Conservation (phyloP, 2,329 filamentous ascomycete species). For the Ophiostoma pallidulum region DNA sequence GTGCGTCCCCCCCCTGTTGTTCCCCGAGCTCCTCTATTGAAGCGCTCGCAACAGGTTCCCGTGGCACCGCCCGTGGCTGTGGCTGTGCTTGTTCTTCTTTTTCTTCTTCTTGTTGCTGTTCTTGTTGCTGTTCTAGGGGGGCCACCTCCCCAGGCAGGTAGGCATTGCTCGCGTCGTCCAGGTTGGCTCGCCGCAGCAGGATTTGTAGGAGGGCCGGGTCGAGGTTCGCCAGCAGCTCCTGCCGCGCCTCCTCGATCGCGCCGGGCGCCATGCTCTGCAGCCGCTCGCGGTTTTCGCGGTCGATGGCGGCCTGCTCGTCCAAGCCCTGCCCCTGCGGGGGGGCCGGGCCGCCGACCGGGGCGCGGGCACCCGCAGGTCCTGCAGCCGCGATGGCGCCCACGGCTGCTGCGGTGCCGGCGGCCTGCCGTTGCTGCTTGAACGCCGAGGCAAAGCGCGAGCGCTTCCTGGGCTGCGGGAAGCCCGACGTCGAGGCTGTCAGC, state of each 20-base stretch:
- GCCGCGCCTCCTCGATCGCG: conserved; percentile 71
- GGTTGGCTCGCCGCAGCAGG: conserved; percentile 64
- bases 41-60: no score
- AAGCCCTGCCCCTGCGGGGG: conserved; percentile 23
- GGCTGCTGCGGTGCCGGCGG: conserved; percentile 3
- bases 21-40: not conserved
- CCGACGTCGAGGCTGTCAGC: conserved; percentile 48
- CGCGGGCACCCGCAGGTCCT: not conserved
- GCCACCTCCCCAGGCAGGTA: conserved; percentile 20
- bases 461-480: conserved; percentile 85
- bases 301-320: conserved; percentile 63
- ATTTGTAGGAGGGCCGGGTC: conserved; percentile 68
- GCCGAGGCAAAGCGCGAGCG: conserved; percentile 56
- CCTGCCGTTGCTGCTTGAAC: conserved; percentile 63
- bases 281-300: conserved; percentile 67
- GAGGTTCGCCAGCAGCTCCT: conserved; percentile 70
- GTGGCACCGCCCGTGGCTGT: no score
- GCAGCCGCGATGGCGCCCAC: not conserved
- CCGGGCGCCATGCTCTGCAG: conserved; percentile 69
- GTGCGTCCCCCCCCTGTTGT: no score
- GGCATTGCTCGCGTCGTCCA: conserved; percentile 50
- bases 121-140: no score
- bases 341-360: no score
- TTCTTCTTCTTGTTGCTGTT: conserved; percentile 10
- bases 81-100: no score